These are phyloP conservation scores for Ceratobasidium theobromae DNA, from an alignment of 1,284 basidiomycete species.

Conservation along the genomic window DNA sequence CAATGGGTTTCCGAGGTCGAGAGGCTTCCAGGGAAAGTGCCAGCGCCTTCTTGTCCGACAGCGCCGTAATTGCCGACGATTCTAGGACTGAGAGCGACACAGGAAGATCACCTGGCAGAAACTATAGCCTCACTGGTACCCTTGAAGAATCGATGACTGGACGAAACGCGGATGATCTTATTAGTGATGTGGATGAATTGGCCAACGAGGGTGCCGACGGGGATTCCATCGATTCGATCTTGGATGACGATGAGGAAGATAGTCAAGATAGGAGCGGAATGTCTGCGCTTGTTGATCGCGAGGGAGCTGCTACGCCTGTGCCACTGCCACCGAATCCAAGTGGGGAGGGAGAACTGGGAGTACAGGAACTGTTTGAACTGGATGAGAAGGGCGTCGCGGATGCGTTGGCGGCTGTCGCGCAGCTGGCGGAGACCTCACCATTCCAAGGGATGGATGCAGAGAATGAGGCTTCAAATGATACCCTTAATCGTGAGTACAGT, in stretches of 20 bases:
- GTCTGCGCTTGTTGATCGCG: not conserved
- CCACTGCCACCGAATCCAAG: not conserved
- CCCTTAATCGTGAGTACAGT: not conserved
- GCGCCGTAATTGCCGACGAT: not conserved
- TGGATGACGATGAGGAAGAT: constrained; percentile 13
- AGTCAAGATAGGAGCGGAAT: constrained; percentile 4
- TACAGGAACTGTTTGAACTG: not conserved
- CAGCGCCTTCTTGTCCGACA: constrained; percentile 14
- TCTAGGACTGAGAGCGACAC: not conserved
- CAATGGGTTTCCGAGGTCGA: constrained; percentile 18
- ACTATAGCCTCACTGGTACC: not conserved
- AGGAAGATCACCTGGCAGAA: not conserved
- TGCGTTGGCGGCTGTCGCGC: constrained; percentile 20
- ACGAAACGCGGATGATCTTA: constrained; percentile 4
- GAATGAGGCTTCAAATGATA: not conserved
- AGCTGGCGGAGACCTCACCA: not conserved
- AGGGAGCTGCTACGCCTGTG: constrained; percentile 4
- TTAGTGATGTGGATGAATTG: constrained; percentile 17
- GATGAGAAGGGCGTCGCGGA: constrained; percentile 20
- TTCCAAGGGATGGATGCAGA: not conserved
- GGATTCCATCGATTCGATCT: constrained; percentile 19
- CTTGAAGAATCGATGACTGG: constrained; percentile 12
- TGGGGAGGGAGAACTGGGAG: not conserved
- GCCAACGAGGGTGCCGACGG: not conserved
- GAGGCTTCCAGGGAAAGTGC: not conserved